Evolutionary conservation across 441 rosid species (phyloP).

Genomic region (Pelargonium fulgidum): DNA sequence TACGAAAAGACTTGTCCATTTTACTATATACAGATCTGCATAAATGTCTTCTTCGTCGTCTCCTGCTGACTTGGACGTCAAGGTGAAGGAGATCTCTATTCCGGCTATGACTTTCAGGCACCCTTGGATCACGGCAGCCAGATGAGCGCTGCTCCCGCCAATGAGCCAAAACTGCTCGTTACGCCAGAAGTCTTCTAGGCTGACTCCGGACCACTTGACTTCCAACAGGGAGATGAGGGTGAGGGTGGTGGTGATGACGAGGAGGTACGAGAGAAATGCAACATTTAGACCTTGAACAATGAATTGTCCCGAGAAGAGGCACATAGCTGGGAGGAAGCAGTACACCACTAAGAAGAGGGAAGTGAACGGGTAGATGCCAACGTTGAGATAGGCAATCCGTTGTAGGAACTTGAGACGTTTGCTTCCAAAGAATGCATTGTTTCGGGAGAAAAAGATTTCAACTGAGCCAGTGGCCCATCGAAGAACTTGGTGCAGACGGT

Average conservation of each 20-base stretch:
- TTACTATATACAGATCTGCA: constrained; percentile 48
- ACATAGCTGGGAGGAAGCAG: constrained; percentile 58
- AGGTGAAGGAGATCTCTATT: constrained; percentile 59
- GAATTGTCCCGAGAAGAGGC: constrained; percentile 63
- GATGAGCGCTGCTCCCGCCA: constrained; percentile 72
- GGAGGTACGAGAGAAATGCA: constrained; percentile 45
- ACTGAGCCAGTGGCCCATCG: constrained; percentile 84
- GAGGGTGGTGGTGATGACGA: constrained; percentile 49
- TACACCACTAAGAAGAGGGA: constrained; percentile 63
- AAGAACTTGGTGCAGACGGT: constrained; percentile 71
- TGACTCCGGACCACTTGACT: constrained; percentile 65
- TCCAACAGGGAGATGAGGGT: constrained; percentile 58
- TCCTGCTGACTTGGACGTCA: constrained; percentile 53
- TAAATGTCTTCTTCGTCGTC: constrained; percentile 58
- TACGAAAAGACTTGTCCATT: constrained; percentile 52
- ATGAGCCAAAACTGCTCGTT: constrained; percentile 72
- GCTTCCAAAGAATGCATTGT: constrained; percentile 57
- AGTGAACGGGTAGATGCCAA: constrained; percentile 71
- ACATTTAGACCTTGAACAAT: constrained; percentile 49
- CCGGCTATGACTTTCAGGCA: constrained; percentile 59
- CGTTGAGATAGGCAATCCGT: constrained; percentile 59
- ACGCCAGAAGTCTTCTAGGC: constrained; percentile 70
- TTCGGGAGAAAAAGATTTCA: constrained; percentile 68
- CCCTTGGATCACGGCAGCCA: constrained; percentile 63
- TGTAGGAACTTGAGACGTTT: constrained; percentile 58